Conservation (phyloP, 2,329 filamentous ascomycete genomes). For the Gnomoniopsis sp. region DNA sequence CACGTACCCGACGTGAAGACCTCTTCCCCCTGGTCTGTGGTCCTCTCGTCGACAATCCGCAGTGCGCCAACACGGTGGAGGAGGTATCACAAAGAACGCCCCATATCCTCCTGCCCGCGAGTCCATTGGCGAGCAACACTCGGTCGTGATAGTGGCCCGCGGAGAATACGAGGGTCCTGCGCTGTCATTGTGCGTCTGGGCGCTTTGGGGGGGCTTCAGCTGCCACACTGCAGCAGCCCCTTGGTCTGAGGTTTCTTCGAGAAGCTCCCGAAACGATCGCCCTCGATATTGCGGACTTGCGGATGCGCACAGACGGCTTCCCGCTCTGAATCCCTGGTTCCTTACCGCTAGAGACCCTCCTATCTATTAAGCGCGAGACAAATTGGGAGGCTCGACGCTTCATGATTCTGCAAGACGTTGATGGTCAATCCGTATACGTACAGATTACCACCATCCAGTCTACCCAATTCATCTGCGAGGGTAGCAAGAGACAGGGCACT, state of each 20-base stretch:
- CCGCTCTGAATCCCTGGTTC: slow-evolving; percentile 18
- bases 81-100: slow-evolving; percentile 31
- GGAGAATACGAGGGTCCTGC: slow-evolving; percentile 32
- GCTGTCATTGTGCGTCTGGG: slow-evolving; percentile 26
- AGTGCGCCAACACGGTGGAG: slow-evolving; percentile 18
- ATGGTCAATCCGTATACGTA: background rate
- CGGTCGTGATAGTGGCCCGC: slow-evolving; percentile 21
- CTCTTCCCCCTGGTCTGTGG: slow-evolving; percentile 9
- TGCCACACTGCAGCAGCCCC: slow-evolving; percentile 8
- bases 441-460: background rate
- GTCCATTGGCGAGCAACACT: slow-evolving; percentile 28
- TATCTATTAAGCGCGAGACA: slow-evolving; percentile 9
- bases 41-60: slow-evolving; percentile 1
- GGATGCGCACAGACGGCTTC: slow-evolving; percentile 15
- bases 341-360: slow-evolving; percentile 4
- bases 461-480: slow-evolving; percentile 10
- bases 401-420: slow-evolving; percentile 19
- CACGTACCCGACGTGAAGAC: slow-evolving; percentile 1
- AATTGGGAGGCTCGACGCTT: slow-evolving; percentile 3
- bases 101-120: slow-evolving; percentile 26
- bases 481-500: slow-evolving; percentile 11
- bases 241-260: slow-evolving; percentile 11
- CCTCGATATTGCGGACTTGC: slow-evolving; percentile 8
- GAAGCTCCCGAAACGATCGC: slow-evolving; percentile 13
- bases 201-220: slow-evolving; percentile 9